Evolutionary conservation across 768 basidiomycete genomes (phyloP), one percentile per base, ranked within the genome.

Genomic region (Amanita brunnescens): DNA sequence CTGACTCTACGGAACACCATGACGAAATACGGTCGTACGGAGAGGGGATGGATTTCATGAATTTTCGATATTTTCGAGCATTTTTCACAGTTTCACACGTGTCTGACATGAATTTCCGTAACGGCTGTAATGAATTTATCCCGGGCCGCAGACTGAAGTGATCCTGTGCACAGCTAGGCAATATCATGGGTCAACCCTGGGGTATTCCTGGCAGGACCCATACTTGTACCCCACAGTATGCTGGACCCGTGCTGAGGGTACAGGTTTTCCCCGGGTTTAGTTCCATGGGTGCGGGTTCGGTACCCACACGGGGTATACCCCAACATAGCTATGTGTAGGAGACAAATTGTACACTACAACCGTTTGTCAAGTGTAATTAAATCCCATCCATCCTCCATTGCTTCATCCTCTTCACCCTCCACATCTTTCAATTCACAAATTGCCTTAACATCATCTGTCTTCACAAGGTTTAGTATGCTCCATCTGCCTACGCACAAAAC

Each of bases 401-500:
- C 12, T 16, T 5, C 10, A 3, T 35, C 34, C n/a, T 12, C 34
- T 5, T 4, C 34, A 13, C 34, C 10, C n/a, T 18, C 38, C 10
- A 29, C 26, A 29, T 29, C 26, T 29, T 29, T 29, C 26, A 29
- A 4, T 29, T 29, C 26, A 29, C 26, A 4, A 3, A 29, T 7
- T 3, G 26, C 7, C 26, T 29, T 29, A 7, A 29, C 26, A 29
- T 29, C 26, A 4, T 29, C 26, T 29, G 26, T 29, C 26, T 7
- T 29, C 5, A 34, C 34, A 10, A 34, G 9, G 3, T 34, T 34
- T 10, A 34, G 10, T 10, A 12, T 3, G 37, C 65, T 68, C 71
- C 72, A 74, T 0, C 20, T 52, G 2, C 66, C 64, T 1, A 74
- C 55, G 48, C 71, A 74, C 46, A 73, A 43, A 2, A 68, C 26